Percentiles rank a stretch among this genome's conserved stretches.
Conservation (phyloP, 495 filamentous ascomycete species). For the Xylaria acuta region DNA sequence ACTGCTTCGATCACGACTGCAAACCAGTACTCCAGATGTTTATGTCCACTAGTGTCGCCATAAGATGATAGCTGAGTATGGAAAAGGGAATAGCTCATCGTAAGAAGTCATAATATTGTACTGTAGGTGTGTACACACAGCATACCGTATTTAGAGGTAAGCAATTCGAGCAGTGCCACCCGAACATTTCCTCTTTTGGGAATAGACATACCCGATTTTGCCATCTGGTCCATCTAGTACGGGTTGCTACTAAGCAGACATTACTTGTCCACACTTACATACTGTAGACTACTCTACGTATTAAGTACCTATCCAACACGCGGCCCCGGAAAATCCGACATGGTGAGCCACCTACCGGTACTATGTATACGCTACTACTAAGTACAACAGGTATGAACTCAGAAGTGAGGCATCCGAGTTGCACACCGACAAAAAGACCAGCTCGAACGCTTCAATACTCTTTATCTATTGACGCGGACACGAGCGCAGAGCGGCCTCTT, state of each 20-base stretch:
- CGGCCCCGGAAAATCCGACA: slow-evolving; percentile 13
- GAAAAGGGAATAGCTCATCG: background rate
- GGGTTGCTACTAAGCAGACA: background rate
- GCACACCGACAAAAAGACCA: background rate
- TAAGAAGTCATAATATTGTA: background rate
- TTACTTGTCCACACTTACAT: background rate
- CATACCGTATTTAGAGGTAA: background rate
- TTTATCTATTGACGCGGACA: background rate
- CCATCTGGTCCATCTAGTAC: background rate
- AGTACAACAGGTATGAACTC: too few relatives aligned
- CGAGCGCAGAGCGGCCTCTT: slow-evolving; percentile 8
- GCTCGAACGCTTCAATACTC: background rate
- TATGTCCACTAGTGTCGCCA: background rate
- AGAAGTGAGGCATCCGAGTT: slow-evolving; percentile 1
- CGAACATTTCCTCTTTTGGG: background rate
- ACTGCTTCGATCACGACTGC: background rate
- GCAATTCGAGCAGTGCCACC: slow-evolving; percentile 11
- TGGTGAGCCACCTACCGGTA: background rate
- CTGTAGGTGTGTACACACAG: background rate
- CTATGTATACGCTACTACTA: background rate
- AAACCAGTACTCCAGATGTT: background rate
- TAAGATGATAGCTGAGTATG: background rate
- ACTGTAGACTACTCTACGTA: background rate
- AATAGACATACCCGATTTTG: slow-evolving; percentile 18
- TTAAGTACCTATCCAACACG: slow-evolving; percentile 1